Evolutionary conservation across 768 basidiomycete genomes (phyloP).

Genomic region (Serendipita sp.): DNA sequence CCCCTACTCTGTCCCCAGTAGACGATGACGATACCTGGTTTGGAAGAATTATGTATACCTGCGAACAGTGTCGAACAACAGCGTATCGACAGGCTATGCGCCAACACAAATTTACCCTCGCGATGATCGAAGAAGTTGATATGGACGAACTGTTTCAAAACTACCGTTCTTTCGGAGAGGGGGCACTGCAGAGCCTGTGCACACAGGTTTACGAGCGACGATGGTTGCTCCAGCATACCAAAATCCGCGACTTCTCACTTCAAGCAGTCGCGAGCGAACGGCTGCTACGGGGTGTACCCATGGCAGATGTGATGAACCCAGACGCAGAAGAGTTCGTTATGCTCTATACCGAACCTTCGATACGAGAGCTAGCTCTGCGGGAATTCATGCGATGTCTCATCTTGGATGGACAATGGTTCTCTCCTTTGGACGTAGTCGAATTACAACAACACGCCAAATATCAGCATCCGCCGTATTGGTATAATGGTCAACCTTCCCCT

Average conservation of each 20-base stretch:
- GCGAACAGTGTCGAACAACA: background rate
- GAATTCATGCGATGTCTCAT: background rate
- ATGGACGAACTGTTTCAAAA: constrained; percentile 3
- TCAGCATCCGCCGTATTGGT: background rate
- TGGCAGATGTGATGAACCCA: background rate
- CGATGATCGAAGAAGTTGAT: background rate
- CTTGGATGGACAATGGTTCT: background rate
- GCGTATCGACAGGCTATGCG: background rate
- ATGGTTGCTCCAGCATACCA: background rate
- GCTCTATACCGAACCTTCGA: background rate
- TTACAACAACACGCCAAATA: background rate
- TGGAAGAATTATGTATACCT: background rate
- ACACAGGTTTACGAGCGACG: background rate
- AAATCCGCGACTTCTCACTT: background rate
- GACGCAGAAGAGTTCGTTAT: background rate
- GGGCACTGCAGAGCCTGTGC: background rate
- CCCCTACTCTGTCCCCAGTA: background rate
- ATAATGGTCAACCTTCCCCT: background rate
- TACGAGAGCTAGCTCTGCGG: background rate
- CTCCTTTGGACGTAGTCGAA: background rate
- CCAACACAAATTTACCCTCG: background rate
- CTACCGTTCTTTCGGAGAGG: background rate
- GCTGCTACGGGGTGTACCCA: background rate
- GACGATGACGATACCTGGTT: background rate
- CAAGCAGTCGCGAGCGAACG: background rate